phyloP scores from a whole-genome alignment of 768 basidiomycete species.

The Piloderma croceum region DNA sequence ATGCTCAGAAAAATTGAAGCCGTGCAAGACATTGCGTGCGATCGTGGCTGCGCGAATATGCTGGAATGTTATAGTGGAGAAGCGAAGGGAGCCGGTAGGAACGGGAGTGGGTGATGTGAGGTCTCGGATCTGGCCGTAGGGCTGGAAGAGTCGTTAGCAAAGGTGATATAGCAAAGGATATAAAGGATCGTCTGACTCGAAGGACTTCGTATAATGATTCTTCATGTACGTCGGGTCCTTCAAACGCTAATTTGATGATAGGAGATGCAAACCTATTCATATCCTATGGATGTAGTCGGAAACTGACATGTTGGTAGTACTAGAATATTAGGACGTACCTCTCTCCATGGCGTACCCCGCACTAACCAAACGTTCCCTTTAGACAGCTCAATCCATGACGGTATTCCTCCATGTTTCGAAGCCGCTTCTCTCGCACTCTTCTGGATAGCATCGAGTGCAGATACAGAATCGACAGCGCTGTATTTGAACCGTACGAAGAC shows the following conservation, averaged over 20 bases:
- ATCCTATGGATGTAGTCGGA: slow-evolving; percentile 46
- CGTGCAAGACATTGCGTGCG: slow-evolving; percentile 80
- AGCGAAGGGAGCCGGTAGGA: slow-evolving; percentile 63
- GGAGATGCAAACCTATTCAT: slow-evolving; percentile 76
- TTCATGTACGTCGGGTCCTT: slow-evolving; percentile 83
- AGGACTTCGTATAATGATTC: slow-evolving; percentile 74
- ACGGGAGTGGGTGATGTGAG: slow-evolving; percentile 55
- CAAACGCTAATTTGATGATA: slow-evolving; percentile 73
- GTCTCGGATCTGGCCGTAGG: slow-evolving; percentile 76
- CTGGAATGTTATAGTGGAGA: slow-evolving; percentile 56
- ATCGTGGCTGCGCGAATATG: slow-evolving; percentile 64
- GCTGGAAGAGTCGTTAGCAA: slow-evolving; percentile 35
- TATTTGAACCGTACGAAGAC: slow-evolving; percentile 77
- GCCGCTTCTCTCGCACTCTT: slow-evolving; percentile 39
- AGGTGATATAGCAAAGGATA: neutral
- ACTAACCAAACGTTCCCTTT: slow-evolving; percentile 64
- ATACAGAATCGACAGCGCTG: slow-evolving; percentile 26
- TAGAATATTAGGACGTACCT: slow-evolving; percentile 40
- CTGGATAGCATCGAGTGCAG: slow-evolving; percentile 44
- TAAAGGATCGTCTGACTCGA: slow-evolving; percentile 39
- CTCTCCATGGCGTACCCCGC: slow-evolving; percentile 73
- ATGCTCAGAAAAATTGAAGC: slow-evolving; percentile 32
- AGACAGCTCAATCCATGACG: slow-evolving; percentile 55
- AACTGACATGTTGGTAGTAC: neutral
- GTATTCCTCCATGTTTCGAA: slow-evolving; percentile 47